Conservation (phyloP, 306 rosid species). For the Glycyrrhiza uralensis region DNA sequence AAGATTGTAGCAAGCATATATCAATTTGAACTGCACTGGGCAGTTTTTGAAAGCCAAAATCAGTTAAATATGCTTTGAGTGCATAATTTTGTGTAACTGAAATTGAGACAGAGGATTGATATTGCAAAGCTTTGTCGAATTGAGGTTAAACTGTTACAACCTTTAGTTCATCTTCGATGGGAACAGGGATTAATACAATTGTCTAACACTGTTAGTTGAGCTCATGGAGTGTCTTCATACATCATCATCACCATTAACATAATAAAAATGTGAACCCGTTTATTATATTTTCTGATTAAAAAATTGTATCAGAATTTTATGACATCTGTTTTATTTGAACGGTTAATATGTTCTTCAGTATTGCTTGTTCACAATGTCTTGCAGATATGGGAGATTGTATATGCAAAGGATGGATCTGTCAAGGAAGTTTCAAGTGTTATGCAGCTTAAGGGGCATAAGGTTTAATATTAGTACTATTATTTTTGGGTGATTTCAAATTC, state of each 20-base stretch:
- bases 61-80: background rate
- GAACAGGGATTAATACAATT: background rate
- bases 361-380: slow-evolving; percentile 17
- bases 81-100: slow-evolving; percentile 2
- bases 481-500: slow-evolving; percentile 9
- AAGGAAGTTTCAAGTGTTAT: slow-evolving; percentile 87
- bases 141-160: background rate
- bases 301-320: background rate
- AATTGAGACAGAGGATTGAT: background rate
- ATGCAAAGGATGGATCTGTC: slow-evolving; percentile 90
- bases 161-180: slow-evolving; percentile 1
- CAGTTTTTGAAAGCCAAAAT: background rate
- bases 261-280: background rate
- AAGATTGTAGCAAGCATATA: background rate
- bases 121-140: background rate
- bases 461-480: slow-evolving; percentile 22
- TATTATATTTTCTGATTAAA: background rate
- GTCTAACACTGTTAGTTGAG: background rate
- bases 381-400: slow-evolving; percentile 93
- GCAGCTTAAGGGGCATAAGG: slow-evolving; percentile 99
- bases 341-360: slow-evolving; percentile 7
- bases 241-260: background rate
- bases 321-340: background rate
- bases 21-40: background rate
- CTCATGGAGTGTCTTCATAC: background rate